A percentile compares a stretch with the other conserved stretches of the same genome.
Conservation (phyloP, 169 alveolate genomes). For the Cryptosporidium parvum region DNA sequence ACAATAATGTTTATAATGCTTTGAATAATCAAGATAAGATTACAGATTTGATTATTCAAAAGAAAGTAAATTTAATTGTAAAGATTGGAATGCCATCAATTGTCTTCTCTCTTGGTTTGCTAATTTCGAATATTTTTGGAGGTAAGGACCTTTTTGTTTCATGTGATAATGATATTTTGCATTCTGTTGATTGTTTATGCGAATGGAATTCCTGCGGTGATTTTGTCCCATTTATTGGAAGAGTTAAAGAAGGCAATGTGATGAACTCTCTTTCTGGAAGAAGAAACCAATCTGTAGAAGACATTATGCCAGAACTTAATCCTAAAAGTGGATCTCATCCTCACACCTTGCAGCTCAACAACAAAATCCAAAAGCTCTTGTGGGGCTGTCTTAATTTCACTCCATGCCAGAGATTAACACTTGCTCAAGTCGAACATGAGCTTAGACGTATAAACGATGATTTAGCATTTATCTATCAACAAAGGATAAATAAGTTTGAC, state of each 20-base stretch:
- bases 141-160: constrained; percentile 50
- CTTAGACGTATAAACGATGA: constrained; percentile 26
- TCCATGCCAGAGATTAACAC: constrained; percentile 64
- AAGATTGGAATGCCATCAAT: constrained; percentile 64
- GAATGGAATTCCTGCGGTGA: constrained; percentile 75
- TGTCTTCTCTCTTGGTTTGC: constrained; percentile 61
- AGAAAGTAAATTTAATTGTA: constrained; percentile 10
- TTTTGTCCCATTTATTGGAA: constrained; percentile 42
- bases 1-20: neutral
- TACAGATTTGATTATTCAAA: constrained; percentile 1
- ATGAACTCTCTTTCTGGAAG: constrained; percentile 66
- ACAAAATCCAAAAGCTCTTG: constrained; percentile 25
- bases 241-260: constrained; percentile 67
- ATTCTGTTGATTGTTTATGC: constrained; percentile 53
- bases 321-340: neutral
- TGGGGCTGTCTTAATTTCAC: constrained; percentile 66
- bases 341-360: neutral
- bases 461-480: neutral
- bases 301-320: constrained; percentile 25
- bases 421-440: constrained; percentile 60
- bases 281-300: constrained; percentile 62
- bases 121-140: constrained; percentile 51
- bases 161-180: constrained; percentile 58
- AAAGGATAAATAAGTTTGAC: neutral
- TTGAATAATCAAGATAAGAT: neutral